Evolutionary conservation across 768 basidiomycete species (phyloP).

Genomic region (Mycena filopes): DNA sequence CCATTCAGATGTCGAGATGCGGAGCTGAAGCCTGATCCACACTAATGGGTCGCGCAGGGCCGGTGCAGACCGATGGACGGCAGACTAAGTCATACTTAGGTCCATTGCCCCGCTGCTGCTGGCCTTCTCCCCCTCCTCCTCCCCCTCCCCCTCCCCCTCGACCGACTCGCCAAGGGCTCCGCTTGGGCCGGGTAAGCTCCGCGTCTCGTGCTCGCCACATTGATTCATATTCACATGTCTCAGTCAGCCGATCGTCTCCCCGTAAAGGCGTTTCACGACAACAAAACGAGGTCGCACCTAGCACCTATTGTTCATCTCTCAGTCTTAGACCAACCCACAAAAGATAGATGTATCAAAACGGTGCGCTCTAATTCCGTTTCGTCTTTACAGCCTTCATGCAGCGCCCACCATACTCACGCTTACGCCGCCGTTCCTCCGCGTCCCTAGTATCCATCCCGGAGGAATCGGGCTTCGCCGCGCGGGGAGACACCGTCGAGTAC

Average conservation of each 20-base stretch:
- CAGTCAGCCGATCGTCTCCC: not conserved
- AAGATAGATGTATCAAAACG: not conserved
- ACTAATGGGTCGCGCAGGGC: too few relatives aligned
- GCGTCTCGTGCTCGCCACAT: not conserved
- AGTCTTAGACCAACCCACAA: not conserved
- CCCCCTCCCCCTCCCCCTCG: too few relatives aligned
- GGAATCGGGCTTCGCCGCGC: not conserved
- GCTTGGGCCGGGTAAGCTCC: not conserved
- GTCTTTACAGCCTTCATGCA: not conserved
- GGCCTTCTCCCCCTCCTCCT: too few relatives aligned
- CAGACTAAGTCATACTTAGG: too few relatives aligned
- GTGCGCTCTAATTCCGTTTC: not conserved
- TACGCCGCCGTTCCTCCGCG: not conserved
- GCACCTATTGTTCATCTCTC: not conserved
- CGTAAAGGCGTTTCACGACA: not conserved
- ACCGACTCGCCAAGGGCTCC: too few relatives aligned
- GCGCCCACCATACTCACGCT: not conserved
- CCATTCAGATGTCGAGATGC: too few relatives aligned
- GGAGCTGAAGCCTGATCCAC: too few relatives aligned
- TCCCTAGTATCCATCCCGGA: slow-evolving; percentile 10
- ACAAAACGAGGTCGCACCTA: not conserved
- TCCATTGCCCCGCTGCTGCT: too few relatives aligned
- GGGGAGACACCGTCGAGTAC: not conserved
- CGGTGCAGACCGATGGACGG: too few relatives aligned
- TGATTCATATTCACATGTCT: not conserved